These are phyloP conservation scores for Atalantia buxifolia DNA, from an alignment of 345 rosid species.

Conservation along the genomic window DNA sequence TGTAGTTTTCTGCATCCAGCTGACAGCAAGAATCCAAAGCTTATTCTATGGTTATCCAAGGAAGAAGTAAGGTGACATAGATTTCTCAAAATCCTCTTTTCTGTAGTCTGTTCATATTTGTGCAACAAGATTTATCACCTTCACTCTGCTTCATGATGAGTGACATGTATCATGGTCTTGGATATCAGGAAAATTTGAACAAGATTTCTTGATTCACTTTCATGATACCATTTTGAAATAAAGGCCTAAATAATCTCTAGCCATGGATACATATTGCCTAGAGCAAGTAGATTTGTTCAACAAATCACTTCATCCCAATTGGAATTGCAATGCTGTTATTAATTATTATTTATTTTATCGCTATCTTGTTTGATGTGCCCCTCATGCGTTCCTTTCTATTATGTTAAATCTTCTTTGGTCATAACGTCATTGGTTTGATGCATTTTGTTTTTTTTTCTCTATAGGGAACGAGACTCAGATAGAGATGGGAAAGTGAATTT, in stretches of 20 bases:
- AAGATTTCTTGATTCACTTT: not conserved
- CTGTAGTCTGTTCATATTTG: not conserved
- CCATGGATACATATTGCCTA: not conserved
- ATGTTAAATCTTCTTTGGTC: not conserved
- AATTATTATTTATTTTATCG: not conserved
- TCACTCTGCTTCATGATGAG: not conserved
- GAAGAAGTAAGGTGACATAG: constrained; percentile 86
- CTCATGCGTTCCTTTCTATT: not conserved
- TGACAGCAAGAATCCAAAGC: constrained; percentile 77
- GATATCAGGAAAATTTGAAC: not conserved
- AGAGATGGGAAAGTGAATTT: constrained; percentile 84
- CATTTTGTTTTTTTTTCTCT: constrained; percentile 10
- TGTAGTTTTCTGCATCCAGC: constrained; percentile 96
- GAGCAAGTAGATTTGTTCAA: not conserved
- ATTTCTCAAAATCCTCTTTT: constrained; percentile 3
- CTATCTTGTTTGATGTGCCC: not conserved
- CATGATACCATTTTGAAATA: not conserved
- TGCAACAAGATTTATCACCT: not conserved
- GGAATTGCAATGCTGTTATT: not conserved
- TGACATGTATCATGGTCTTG: not conserved
- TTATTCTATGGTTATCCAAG: constrained; percentile 80
- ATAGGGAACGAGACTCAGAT: constrained; percentile 91
- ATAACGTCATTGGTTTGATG: constrained; percentile 2
- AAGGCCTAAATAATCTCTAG: not conserved
- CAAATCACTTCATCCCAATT: not conserved